Conservation (phyloP, 1,284 basidiomycete genomes). For the Athelia sp. region DNA sequence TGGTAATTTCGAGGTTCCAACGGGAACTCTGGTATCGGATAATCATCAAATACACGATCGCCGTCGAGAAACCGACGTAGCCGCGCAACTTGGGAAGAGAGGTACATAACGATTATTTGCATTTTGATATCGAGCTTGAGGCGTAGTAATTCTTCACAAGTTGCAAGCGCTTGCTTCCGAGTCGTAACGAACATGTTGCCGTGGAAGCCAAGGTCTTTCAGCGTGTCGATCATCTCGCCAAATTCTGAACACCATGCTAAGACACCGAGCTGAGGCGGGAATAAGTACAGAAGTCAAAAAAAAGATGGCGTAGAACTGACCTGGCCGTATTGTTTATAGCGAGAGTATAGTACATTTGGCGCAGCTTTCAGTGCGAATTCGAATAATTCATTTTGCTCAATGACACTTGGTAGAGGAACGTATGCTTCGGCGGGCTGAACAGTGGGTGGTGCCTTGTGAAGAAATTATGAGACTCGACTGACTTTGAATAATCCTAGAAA, state of each 20-base stretch:
- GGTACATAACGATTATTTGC: conserved; percentile 80
- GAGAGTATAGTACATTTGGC: conserved; percentile 69
- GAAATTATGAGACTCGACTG: conserved; percentile 19
- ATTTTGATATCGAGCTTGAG: conserved; percentile 73
- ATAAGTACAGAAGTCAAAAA: not conserved
- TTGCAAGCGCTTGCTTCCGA: conserved; percentile 62
- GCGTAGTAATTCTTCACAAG: conserved; percentile 69
- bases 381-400: conserved; percentile 69
- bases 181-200: conserved; percentile 84
- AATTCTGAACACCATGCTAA: conserved; percentile 83
- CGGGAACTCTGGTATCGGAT: conserved; percentile 56
- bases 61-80: conserved; percentile 74
- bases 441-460: conserved; percentile 31
- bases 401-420: conserved; percentile 57
- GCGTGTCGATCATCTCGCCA: conserved; percentile 70
- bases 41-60: conserved; percentile 66
- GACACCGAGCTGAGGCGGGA: conserved; percentile 61
- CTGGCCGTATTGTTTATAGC: conserved; percentile 79
- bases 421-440: conserved; percentile 40
- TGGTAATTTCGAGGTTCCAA: conserved; percentile 39
- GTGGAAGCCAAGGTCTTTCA: conserved; percentile 69
- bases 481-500: conserved; percentile 16
- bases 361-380: conserved; percentile 69
- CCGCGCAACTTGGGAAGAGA: conserved; percentile 70
- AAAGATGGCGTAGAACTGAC: conserved; percentile 26